Evolutionary conservation across 352 stramenopile genomes (phyloP).

Genomic region (Thalassiosira exigua): DNA sequence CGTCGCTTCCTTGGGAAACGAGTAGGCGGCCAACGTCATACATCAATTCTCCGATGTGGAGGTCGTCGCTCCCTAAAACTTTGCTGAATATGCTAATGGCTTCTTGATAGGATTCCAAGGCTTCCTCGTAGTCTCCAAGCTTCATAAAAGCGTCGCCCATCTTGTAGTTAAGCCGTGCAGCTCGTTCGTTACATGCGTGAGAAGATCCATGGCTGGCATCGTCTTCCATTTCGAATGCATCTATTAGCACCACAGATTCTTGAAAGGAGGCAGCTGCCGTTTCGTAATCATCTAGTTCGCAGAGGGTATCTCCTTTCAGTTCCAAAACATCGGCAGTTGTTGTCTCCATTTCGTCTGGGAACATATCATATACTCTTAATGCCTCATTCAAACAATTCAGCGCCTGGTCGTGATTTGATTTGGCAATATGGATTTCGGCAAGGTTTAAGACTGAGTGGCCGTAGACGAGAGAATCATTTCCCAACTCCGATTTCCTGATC

Average conservation of each 20-base stretch:
- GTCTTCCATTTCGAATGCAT: slow-evolving; percentile 18
- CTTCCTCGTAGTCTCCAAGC: slow-evolving; percentile 54
- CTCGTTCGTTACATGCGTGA: slow-evolving; percentile 19
- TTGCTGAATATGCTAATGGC: slow-evolving; percentile 51
- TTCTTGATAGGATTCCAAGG: slow-evolving; percentile 49
- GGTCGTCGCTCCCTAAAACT: slow-evolving; percentile 37
- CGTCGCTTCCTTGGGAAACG: slow-evolving; percentile 22
- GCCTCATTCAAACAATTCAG: slow-evolving; percentile 61
- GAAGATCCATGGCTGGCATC: slow-evolving; percentile 5
- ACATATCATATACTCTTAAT: slow-evolving; percentile 50
- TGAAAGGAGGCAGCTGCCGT: slow-evolving; percentile 37
- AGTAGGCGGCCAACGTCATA: slow-evolving; percentile 56
- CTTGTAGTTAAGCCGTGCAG: slow-evolving; percentile 50
- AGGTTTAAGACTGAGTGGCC: slow-evolving; percentile 56
- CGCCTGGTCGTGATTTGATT: slow-evolving; percentile 44
- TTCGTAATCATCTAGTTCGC: slow-evolving; percentile 33
- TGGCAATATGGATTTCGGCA: slow-evolving; percentile 49
- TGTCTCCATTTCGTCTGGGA: slow-evolving; percentile 26
- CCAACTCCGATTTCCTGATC: slow-evolving; percentile 59
- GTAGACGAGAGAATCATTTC: slow-evolving; percentile 57
- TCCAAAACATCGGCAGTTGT: slow-evolving; percentile 37
- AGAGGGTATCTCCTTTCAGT: slow-evolving; percentile 58
- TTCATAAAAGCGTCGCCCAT: slow-evolving; percentile 48
- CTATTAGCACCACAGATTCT: slow-evolving; percentile 36
- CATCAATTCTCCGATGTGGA: slow-evolving; percentile 55